A percentile compares a stretch with the other conserved stretches of the same genome.
Conservation (phyloP, 2,329 filamentous ascomycete species). For the Fusarium sp. region DNA sequence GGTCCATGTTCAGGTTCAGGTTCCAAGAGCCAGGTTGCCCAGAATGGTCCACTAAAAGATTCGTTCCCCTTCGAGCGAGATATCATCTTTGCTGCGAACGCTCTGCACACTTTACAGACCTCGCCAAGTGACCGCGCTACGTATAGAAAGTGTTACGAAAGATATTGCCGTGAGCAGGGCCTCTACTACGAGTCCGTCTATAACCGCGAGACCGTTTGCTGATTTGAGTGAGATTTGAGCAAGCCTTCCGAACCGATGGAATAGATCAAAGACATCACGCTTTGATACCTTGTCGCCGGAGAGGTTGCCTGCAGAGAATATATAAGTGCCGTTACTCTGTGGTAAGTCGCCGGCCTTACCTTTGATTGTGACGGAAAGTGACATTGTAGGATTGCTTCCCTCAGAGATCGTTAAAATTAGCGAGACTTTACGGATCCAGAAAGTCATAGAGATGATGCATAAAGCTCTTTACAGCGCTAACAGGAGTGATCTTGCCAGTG, state of each 20-base stretch:
- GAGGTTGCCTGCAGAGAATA: conserved; percentile 77
- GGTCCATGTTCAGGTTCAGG: too few species aligned
- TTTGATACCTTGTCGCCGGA: conserved; percentile 95
- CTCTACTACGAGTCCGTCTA: too few species aligned
- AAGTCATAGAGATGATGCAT: conserved; percentile 96
- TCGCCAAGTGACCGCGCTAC: too few species aligned
- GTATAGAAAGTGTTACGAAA: too few species aligned
- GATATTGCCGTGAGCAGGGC: too few species aligned
- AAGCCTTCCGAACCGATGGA: conserved; percentile 85
- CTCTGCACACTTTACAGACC: conserved; percentile 75
- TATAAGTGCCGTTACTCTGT: conserved; percentile 12
- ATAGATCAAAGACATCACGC: conserved; percentile 93
- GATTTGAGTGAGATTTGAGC: conserved; percentile 97
- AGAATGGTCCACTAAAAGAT: conserved; percentile 64
- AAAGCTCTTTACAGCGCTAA: conserved; percentile 97
- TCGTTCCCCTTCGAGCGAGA: conserved; percentile 87
- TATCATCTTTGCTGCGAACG: conserved; percentile 73
- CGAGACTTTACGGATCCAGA: too few species aligned
- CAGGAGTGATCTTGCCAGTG: conserved; percentile 94
- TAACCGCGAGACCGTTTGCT: conserved; percentile 95
- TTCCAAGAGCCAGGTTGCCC: too few species aligned
- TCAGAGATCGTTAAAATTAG: too few species aligned
- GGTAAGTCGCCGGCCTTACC: too few species aligned
- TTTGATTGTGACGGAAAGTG: too few species aligned
- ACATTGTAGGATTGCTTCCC: too few species aligned